These are phyloP conservation scores for Citrus reticulata DNA, from an alignment of 345 rosid species.

Conservation along the genomic window DNA sequence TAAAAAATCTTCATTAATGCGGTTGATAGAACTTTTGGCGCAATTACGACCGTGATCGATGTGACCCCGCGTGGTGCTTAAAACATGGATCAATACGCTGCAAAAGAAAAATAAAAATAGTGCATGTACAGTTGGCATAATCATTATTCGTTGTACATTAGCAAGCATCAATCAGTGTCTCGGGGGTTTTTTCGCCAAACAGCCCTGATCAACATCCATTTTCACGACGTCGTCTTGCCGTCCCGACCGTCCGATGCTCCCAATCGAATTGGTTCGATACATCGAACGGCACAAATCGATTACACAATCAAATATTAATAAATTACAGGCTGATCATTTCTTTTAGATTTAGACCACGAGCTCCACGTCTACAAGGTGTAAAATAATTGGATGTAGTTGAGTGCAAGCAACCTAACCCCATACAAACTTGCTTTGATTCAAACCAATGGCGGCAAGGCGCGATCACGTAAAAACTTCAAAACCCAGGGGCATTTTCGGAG, in stretches of 20 bases:
- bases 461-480: neutral
- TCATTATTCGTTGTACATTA: neutral
- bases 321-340: neutral
- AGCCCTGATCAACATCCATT: neutral
- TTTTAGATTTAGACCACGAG: neutral
- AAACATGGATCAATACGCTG: neutral
- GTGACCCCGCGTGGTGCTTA: neutral
- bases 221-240: neutral
- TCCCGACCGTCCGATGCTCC: neutral
- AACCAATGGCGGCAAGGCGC: slow-evolving; percentile 16
- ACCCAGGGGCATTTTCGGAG: neutral
- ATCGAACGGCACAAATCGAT: neutral
- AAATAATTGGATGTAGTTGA: slow-evolving; percentile 20
- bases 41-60: neutral
- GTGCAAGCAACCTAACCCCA: slow-evolving; percentile 28
- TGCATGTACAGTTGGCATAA: slow-evolving; percentile 9
- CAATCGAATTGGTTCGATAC: neutral
- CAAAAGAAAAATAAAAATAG: too few relatives aligned
- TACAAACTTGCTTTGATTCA: neutral
- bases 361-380: slow-evolving; percentile 7
- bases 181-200: neutral
- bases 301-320: neutral
- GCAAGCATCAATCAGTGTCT: neutral
- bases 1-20: neutral
- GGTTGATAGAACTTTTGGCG: neutral